phyloP scores from a whole-genome alignment of 768 basidiomycete species.

The Mycena capillaripes region DNA sequence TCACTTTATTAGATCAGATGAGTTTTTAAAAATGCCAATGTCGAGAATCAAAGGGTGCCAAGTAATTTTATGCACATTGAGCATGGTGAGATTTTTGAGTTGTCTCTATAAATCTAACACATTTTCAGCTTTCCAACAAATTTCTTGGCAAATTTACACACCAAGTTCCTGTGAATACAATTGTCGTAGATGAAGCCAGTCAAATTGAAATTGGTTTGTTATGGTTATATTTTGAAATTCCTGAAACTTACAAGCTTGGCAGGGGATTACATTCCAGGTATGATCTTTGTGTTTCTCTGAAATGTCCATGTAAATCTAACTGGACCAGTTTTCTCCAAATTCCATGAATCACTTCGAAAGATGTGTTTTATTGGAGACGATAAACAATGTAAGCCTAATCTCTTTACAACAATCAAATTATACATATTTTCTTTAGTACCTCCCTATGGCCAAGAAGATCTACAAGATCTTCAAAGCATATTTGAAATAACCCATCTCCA shows the following conservation, averaged over 20 bases:
- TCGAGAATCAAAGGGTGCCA: conserved; percentile 53
- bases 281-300: not conserved
- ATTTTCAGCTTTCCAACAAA: conserved; percentile 58
- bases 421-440: conserved; percentile 66
- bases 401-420: not conserved
- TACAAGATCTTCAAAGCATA: conserved; percentile 76
- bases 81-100: conserved; percentile 60
- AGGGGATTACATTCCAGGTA: conserved; percentile 40
- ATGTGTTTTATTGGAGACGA: conserved; percentile 76
- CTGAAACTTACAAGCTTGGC: not conserved
- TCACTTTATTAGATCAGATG: conserved; percentile 67
- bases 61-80: conserved; percentile 82
- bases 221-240: conserved; percentile 56
- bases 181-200: conserved; percentile 77
- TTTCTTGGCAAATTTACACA: conserved; percentile 49
- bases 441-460: conserved; percentile 82
- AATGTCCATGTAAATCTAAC: not conserved
- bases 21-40: conserved; percentile 44
- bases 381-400: conserved; percentile 66
- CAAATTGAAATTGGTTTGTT: conserved; percentile 70
- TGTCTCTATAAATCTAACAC: not conserved
- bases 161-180: conserved; percentile 59
- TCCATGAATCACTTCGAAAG: conserved; percentile 59
- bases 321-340: conserved; percentile 52
- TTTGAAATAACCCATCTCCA: conserved; percentile 81